These are phyloP conservation scores for Cordia subcordata DNA, from an alignment of 257 asterid species.

Conservation along the genomic window DNA sequence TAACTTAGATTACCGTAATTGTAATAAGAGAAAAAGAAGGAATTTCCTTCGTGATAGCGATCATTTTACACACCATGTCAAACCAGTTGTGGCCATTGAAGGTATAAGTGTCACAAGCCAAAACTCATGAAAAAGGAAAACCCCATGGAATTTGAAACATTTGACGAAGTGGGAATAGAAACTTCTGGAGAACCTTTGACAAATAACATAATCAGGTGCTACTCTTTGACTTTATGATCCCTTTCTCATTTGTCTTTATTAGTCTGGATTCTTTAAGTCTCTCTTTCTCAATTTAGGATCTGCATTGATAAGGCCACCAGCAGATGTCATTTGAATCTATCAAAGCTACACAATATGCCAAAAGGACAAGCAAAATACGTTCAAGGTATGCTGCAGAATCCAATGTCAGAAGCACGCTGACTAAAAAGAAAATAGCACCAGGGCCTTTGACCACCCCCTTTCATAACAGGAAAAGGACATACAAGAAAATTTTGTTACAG, in stretches of 20 bases:
- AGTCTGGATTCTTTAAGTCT: slow-evolving; percentile 54
- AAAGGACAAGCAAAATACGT: slow-evolving; percentile 17
- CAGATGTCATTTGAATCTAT: slow-evolving; percentile 42
- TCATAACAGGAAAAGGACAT: not conserved
- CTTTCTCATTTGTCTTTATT: slow-evolving; percentile 62
- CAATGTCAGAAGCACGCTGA: not conserved
- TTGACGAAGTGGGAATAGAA: slow-evolving; percentile 39
- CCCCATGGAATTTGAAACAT: slow-evolving; percentile 36
- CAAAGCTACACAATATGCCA: slow-evolving; percentile 15
- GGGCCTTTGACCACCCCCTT: not conserved
- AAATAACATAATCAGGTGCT: slow-evolving; percentile 24
- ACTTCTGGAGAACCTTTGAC: slow-evolving; percentile 44
- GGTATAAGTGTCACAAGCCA: slow-evolving; percentile 17
- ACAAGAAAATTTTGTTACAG: too few relatives aligned
- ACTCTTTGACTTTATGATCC: slow-evolving; percentile 46
- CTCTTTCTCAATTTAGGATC: slow-evolving; percentile 62
- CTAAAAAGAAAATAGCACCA: not conserved
- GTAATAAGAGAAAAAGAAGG: slow-evolving; percentile 14
- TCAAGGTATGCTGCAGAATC: not conserved
- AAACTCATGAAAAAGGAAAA: slow-evolving; percentile 26
- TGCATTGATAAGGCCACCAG: slow-evolving; percentile 57
- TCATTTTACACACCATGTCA: slow-evolving; percentile 34
- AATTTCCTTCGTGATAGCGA: slow-evolving; percentile 36
- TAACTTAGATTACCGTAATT: slow-evolving; percentile 16
- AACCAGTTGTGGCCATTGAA: slow-evolving; percentile 16